Conservation (phyloP, 2,329 filamentous ascomycete genomes). For the Tolypocladium paradoxum region DNA sequence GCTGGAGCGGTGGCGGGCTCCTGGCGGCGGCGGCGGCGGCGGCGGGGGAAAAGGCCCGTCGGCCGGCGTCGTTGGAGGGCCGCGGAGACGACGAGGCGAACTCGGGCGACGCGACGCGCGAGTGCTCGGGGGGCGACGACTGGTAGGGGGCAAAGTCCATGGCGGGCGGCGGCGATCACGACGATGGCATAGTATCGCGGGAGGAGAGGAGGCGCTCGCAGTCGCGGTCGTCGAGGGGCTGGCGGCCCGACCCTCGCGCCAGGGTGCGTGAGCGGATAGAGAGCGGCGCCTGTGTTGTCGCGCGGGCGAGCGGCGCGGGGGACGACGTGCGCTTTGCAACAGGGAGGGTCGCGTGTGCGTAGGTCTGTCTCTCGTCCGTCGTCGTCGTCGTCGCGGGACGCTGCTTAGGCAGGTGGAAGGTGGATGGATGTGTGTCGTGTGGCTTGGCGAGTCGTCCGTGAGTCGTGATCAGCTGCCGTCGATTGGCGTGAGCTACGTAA, state of each 20-base stretch:
- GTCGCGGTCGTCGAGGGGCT: not conserved
- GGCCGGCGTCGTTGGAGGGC: conserved; percentile 43
- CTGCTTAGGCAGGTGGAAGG: not conserved
- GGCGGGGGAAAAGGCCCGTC: conserved; percentile 40
- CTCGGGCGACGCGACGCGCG: conserved; percentile 66
- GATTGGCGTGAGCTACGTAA: not conserved
- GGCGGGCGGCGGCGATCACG: conserved; percentile 9
- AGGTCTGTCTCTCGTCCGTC: not conserved
- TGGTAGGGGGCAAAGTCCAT: conserved; percentile 99
- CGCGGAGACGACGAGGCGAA: conserved; percentile 35
- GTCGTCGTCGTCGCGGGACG: not conserved
- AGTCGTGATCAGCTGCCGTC: not conserved
- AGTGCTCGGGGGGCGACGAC: conserved; percentile 76
- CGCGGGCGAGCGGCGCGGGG: not conserved
- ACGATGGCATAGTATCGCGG: not conserved
- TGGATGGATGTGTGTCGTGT: not conserved
- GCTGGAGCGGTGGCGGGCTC: conserved; percentile 30
- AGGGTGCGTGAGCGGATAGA: not conserved
- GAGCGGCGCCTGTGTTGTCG: not conserved
- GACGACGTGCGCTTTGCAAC: not conserved
- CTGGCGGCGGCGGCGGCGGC: conserved; percentile 25
- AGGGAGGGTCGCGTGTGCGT: not conserved
- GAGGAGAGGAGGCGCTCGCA: not conserved
- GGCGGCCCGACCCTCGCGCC: not conserved
- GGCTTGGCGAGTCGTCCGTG: too few species aligned